Evolutionary conservation across 306 rosid genomes (phyloP).

Genomic region (Chamaecrista fasciculata): DNA sequence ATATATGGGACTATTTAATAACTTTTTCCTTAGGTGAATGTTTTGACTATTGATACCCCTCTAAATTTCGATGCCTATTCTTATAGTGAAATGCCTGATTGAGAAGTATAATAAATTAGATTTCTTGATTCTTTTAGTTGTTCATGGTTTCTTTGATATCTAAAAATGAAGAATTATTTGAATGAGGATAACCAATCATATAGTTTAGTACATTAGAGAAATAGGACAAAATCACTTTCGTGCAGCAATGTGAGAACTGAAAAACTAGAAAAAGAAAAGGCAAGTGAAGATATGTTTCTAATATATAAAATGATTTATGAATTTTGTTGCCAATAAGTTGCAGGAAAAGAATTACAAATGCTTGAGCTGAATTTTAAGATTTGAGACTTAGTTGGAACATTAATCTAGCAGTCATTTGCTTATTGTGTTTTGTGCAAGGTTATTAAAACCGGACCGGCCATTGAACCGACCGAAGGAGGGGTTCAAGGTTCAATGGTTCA

Average conservation of each 20-base stretch:
- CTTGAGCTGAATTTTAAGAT: slow-evolving; percentile 11
- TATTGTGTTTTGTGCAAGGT: background rate
- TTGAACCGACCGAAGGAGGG: too few species aligned
- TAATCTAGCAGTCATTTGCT: background rate
- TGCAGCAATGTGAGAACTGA: background rate
- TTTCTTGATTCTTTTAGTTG: too few species aligned
- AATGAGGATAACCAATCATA: background rate
- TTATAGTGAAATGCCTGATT: too few species aligned
- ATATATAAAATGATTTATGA: background rate
- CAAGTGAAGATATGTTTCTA: background rate
- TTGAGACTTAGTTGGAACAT: background rate
- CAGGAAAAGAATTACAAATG: background rate
- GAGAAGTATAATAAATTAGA: too few species aligned
- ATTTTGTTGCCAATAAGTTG: background rate
- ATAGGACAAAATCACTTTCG: background rate
- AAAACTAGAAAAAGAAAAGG: background rate
- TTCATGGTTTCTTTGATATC: too few species aligned
- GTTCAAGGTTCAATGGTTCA: too few species aligned
- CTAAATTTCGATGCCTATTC: too few species aligned
- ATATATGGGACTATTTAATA: too few species aligned
- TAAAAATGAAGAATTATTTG: too few species aligned
- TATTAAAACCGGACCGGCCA: too few species aligned
- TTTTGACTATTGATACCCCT: too few species aligned
- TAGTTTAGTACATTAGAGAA: background rate
- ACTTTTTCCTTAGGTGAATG: too few species aligned